These are phyloP conservation scores for Aotearoamyces nothofagi DNA, from an alignment of 2,329 filamentous ascomycete species.

Conservation along the genomic window DNA sequence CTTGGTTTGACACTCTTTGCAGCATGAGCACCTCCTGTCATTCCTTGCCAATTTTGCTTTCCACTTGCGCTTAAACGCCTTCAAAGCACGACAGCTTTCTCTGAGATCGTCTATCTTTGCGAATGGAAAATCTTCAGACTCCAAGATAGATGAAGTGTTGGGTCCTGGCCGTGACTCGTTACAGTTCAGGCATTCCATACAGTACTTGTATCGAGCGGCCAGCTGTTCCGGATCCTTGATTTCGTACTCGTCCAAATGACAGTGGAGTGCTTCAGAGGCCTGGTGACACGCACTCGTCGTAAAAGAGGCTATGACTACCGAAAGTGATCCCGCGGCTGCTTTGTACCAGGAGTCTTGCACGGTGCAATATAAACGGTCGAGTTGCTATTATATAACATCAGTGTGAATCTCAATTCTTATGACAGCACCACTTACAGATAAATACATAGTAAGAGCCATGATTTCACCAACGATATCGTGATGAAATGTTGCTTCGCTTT, in stretches of 20 bases:
- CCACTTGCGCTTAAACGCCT: not conserved
- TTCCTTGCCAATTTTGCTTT: not conserved
- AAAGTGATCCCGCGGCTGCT: not conserved
- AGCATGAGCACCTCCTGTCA: not conserved
- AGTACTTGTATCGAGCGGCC: not conserved
- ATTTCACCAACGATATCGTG: not conserved
- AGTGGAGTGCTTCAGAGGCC: not conserved
- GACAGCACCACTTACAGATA: not conserved
- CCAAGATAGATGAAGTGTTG: not conserved
- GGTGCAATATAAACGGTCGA: not conserved
- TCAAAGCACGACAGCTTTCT: not conserved
- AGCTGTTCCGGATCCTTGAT: not conserved
- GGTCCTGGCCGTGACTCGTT: not conserved
- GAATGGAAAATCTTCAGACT: not conserved
- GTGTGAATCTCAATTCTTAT: not conserved
- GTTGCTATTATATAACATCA: conserved; percentile 1
- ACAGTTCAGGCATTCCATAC: not conserved
- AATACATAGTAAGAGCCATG: conserved; percentile 1
- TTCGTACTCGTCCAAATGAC: not conserved
- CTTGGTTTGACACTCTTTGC: not conserved
- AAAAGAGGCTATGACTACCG: conserved; percentile 1
- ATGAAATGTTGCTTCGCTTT: not conserved
- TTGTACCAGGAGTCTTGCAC: not conserved
- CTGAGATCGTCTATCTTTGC: not conserved
- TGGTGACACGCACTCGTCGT: not conserved